Base-by-base conservation (phyloP, 768 basidiomycete genomes). In the Asterophora parasitica region DNA sequence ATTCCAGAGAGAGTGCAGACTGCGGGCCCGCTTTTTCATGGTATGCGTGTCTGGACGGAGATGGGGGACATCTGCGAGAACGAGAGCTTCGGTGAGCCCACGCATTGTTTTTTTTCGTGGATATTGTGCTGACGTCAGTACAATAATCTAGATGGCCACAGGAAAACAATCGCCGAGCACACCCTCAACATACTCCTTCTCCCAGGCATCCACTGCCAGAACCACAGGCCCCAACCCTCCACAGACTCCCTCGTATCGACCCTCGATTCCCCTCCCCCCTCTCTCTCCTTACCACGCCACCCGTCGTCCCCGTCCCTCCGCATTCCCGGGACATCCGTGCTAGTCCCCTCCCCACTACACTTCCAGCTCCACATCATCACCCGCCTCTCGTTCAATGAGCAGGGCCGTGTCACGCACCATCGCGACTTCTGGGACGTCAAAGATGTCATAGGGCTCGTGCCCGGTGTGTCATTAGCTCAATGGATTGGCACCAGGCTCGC, bases 361-460 rank as follows among this genome's bases (percentile, higher is more conserved):
- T 71, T 88, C 56, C 74, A 78, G 58, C 75, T 92, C 4, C 85
- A 31, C 9, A 8, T 31, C 8, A 12, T 31, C 30, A 31, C 30
- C 4, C 77, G 82, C 23, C 74, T 91, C 30, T 75, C 78, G 27
- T 88, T 92, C 65, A 90, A 90, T 64, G 88, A 90, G 56, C 82
- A 83, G 58, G 86, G 85, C n/a, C 78, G 76, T 50, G 82, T 92
- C 52, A 83, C 85, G 8, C 30, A 82, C 56, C 89, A 92, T 61
- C 77, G 86, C 23, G 89, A 91, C 58, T 73, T 86, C 32, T 90
- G 85, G 86, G 87, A 91, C 55, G 71, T 88, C 35, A 80, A 83
- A 61, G 89, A 92, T 60, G 69, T 91, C 49, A 70, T 88, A 58
- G 81, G 82, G 31, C 75, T 89, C 33, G 61, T 88, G 7, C 88